A percentile compares a stretch with the other conserved stretches of the same genome.
These are phyloP conservation scores for Colletotrichum shisoi DNA, from an alignment of 2,329 filamentous ascomycete species.

Conservation along the genomic window DNA sequence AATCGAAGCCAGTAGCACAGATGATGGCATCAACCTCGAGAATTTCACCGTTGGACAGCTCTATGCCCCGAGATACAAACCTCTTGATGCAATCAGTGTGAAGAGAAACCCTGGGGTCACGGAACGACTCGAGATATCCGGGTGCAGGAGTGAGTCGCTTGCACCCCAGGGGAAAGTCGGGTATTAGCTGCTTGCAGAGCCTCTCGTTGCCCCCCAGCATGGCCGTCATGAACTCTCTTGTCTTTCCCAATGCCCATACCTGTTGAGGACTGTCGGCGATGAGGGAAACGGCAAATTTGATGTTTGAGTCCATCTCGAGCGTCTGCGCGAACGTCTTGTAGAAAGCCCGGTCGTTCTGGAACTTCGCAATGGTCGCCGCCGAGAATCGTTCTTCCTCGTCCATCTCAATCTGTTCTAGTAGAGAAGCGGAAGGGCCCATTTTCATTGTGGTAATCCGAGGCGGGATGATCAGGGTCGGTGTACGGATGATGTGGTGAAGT, in stretches of 20 bases:
- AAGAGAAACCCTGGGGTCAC: conserved; percentile 38
- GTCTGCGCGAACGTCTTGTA: conserved; percentile 58
- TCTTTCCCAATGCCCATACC: conserved; percentile 52
- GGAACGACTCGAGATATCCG: conserved; percentile 56
- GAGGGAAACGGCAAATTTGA: conserved; percentile 54
- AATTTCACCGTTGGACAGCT: conserved; percentile 58
- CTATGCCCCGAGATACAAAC: conserved; percentile 58
- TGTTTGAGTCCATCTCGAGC: conserved; percentile 57
- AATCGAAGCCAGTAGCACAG: conserved; percentile 66
- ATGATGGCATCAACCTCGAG: conserved; percentile 64
- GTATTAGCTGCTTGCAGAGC: conserved; percentile 61
- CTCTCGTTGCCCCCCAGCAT: conserved; percentile 57
- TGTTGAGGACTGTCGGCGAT: conserved; percentile 54
- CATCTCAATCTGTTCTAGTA: conserved; percentile 42
- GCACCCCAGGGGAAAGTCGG: conserved; percentile 58
- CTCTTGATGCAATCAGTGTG: conserved; percentile 51
- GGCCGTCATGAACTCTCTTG: conserved; percentile 57
- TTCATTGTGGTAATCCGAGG: conserved; percentile 48
- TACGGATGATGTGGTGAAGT: conserved; percentile 54
- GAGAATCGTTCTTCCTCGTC: conserved; percentile 42
- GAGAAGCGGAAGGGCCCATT: conserved; percentile 48
- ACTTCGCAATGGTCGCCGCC: conserved; percentile 55
- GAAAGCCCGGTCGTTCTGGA: conserved; percentile 55
- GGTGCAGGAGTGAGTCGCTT: conserved; percentile 61
- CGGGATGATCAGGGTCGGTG: conserved; percentile 55